These are phyloP conservation scores for Barnettozyma hawaiiensis DNA, from an alignment of 1,139 yeast genomes.

Conservation along the genomic window DNA sequence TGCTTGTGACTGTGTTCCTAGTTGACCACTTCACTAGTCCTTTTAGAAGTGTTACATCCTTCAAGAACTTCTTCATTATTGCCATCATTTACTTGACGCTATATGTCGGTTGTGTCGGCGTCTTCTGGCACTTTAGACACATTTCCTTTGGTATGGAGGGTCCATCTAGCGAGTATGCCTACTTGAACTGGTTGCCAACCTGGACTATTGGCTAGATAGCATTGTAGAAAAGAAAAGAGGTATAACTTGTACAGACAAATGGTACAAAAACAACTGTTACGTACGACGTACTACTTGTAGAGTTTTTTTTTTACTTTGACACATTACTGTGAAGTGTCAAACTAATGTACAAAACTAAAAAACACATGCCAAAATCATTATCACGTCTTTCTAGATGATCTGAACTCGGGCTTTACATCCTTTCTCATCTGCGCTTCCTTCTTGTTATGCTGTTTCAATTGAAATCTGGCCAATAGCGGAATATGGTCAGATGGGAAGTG, in stretches of 20 bases:
- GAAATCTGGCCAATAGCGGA: conserved; percentile 74
- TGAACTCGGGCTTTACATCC: conserved; percentile 22
- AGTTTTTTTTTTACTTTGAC: background rate
- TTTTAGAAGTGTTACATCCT: conserved; percentile 33
- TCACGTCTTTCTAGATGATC: conserved; percentile 25
- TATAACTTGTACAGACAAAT: background rate
- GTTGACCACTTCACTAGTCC: conserved; percentile 56
- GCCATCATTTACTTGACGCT: conserved; percentile 36
- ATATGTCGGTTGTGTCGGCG: conserved; percentile 54
- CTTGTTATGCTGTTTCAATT: conserved; percentile 48
- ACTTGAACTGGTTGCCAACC: conserved; percentile 68
- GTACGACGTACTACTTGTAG: background rate
- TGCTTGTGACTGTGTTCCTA: conserved; percentile 71
- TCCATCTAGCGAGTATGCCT: conserved; percentile 56
- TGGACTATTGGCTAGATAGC: conserved; percentile 59
- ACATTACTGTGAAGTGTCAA: conserved; percentile 1
- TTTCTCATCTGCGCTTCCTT: conserved; percentile 11
- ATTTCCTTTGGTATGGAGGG: conserved; percentile 91
- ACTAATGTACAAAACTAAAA: conserved; percentile 7
- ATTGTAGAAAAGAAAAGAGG: background rate
- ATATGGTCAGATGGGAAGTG: conserved; percentile 94
- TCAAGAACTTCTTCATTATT: conserved; percentile 28
- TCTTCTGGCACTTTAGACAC: conserved; percentile 70
- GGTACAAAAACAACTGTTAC: background rate
- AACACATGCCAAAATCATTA: conserved; percentile 3